Conservation (phyloP, 495 filamentous ascomycete species). For the Aspergillus egyptiacus region DNA sequence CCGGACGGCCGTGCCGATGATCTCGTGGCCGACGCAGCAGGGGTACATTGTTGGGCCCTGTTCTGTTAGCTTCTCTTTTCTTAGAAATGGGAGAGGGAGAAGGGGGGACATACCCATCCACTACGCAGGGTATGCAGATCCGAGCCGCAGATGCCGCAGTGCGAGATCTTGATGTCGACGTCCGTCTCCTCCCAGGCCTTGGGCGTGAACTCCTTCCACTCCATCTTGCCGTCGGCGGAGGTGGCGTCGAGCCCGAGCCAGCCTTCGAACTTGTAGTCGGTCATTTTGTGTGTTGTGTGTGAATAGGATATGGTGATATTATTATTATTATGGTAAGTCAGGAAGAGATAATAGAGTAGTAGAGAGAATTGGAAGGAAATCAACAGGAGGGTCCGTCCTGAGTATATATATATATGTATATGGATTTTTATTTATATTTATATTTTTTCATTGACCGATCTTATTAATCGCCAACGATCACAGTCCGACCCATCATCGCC, state of each 20-base stretch:
- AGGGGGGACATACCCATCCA: slow-evolving; percentile 53
- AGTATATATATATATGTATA: too few relatives aligned
- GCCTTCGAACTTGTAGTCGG: slow-evolving; percentile 65
- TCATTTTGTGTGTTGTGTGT: not conserved
- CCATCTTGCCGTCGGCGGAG: slow-evolving; percentile 65
- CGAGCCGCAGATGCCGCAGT: slow-evolving; percentile 43
- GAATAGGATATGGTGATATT: too few relatives aligned
- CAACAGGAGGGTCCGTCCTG: too few relatives aligned
- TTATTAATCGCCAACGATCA: too few relatives aligned
- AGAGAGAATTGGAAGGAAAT: too few relatives aligned
- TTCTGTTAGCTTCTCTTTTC: not conserved
- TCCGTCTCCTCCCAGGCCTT: slow-evolving; percentile 79
- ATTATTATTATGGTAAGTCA: too few relatives aligned
- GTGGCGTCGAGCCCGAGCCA: slow-evolving; percentile 67
- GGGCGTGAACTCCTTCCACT: slow-evolving; percentile 68
- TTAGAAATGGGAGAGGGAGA: not conserved
- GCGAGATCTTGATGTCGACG: slow-evolving; percentile 47
- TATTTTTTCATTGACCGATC: too few relatives aligned
- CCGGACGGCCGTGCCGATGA: slow-evolving; percentile 72
- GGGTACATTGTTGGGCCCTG: slow-evolving; percentile 56
- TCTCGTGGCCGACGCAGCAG: slow-evolving; percentile 75
- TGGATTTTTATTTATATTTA: too few relatives aligned
- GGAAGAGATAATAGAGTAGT: too few relatives aligned
- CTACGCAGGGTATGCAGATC: slow-evolving; percentile 73
- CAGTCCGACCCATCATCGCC: too few relatives aligned